Evolutionary conservation across 192 early-diverging fungal genomes (phyloP).

Genomic region (Coemansia sp.): DNA sequence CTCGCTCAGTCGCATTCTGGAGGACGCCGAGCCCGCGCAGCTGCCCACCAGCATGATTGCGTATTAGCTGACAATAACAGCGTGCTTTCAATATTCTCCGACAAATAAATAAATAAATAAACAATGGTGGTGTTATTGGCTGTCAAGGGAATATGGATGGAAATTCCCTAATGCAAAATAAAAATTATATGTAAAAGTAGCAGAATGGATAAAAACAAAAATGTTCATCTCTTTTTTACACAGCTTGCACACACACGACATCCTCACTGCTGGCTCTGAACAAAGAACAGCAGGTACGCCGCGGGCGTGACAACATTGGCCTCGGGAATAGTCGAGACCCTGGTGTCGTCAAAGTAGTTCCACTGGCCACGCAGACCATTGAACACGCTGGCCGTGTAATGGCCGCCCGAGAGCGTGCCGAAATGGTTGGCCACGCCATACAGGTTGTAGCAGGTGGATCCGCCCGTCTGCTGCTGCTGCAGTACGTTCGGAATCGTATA

Average conservation of each 20-base stretch:
- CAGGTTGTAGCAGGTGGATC: conserved; percentile 65
- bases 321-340: conserved; percentile 52
- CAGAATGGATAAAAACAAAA: neutral
- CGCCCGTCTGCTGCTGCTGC: neutral
- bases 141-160: no score
- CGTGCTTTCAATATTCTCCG: neutral
- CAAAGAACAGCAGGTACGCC: conserved; percentile 52
- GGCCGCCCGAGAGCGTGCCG: conserved; percentile 73
- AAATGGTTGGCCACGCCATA: conserved; percentile 85
- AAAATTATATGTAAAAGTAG: neutral
- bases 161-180: neutral
- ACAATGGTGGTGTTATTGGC: neutral
- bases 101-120: no score
- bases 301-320: conserved; percentile 39
- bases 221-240: neutral
- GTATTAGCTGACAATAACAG: conserved; percentile 13
- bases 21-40: conserved; percentile 16
- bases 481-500: conserved; percentile 54
- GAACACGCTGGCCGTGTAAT: conserved; percentile 75
- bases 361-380: conserved; percentile 66
- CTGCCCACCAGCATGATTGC: conserved; percentile 46
- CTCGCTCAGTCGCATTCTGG: conserved; percentile 36
- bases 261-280: conserved; percentile 17
- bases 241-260: neutral
- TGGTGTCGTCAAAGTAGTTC: conserved; percentile 87